Evolutionary conservation across 2,329 filamentous ascomycete genomes (phyloP).

Genomic region (Fusarium marasasianum): DNA sequence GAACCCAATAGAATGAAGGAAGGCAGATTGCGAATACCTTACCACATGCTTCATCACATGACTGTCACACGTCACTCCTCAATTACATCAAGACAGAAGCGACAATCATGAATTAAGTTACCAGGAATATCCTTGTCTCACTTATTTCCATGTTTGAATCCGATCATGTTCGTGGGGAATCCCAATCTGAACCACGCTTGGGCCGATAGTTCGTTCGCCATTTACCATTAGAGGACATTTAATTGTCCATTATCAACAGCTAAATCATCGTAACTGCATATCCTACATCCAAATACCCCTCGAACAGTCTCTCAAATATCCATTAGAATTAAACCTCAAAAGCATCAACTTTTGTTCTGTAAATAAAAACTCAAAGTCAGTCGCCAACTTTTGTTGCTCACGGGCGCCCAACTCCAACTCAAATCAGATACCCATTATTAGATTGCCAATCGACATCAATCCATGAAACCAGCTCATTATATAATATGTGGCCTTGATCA

Average conservation of each 20-base stretch:
- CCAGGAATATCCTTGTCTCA: not conserved
- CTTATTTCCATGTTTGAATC: not conserved
- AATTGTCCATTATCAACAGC: not conserved
- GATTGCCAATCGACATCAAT: conserved; percentile 50
- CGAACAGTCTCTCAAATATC: not conserved
- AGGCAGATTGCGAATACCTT: not conserved
- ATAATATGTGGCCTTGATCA: conserved; percentile 46
- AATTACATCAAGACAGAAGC: not conserved
- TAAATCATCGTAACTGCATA: not conserved
- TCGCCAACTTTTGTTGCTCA: not conserved
- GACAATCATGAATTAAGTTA: not conserved
- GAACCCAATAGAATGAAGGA: not conserved
- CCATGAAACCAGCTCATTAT: conserved; percentile 51
- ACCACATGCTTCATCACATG: conserved; percentile 30
- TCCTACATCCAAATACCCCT: not conserved
- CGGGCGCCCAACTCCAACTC: not conserved
- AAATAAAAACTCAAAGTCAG: not conserved
- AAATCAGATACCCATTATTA: conserved; percentile 43
- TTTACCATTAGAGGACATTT: not conserved
- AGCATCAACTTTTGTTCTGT: not conserved
- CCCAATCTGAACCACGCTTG: not conserved
- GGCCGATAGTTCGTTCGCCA: not conserved
- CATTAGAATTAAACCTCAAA: not conserved
- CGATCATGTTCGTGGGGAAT: not conserved
- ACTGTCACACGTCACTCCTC: conserved; percentile 8